phyloP scores from a whole-genome alignment of 768 basidiomycete genomes.

The Mycena leptocephala region DNA sequence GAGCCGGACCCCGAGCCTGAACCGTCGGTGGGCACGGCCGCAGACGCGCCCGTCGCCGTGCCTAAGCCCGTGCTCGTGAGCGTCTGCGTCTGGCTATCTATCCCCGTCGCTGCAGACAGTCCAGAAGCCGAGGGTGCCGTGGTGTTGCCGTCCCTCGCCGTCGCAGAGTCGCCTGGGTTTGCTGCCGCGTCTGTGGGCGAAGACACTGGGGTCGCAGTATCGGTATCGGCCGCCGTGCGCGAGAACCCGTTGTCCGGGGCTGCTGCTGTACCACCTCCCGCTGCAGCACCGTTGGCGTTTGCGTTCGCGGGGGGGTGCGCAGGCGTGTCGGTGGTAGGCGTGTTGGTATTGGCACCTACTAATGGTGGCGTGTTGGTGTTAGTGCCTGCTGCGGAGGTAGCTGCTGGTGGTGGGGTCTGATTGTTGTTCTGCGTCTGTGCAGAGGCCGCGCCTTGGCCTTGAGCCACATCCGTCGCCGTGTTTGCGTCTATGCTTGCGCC shows the following conservation, averaged over 20 bases:
- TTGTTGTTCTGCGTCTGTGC: conserved; percentile 14
- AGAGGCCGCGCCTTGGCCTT: conserved; percentile 15
- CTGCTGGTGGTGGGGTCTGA: background rate
- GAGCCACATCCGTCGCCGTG: conserved; percentile 9
- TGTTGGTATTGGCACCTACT: background rate
- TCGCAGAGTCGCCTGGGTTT: conserved; percentile 5
- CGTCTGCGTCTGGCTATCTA: conserved; percentile 8
- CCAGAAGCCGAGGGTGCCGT: background rate
- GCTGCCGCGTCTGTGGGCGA: conserved; percentile 14
- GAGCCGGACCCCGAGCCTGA: conserved; percentile 9
- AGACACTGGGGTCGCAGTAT: background rate
- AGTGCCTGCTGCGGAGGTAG: conserved; percentile 3
- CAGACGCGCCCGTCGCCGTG: background rate
- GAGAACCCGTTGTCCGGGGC: conserved; percentile 6
- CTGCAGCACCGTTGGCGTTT: conserved; percentile 19
- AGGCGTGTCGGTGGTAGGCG: background rate
- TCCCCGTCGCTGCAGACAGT: conserved; percentile 5
- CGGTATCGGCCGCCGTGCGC: conserved; percentile 11
- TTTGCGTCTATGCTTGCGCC: conserved; percentile 10
- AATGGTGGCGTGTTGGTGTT: conserved; percentile 2
- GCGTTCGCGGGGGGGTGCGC: conserved; percentile 5
- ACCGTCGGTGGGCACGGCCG: conserved; percentile 5
- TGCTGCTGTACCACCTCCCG: background rate
- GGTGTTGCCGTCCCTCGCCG: conserved; percentile 1
- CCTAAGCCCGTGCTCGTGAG: background rate